Base-by-base conservation (phyloP, 306 rosid genomes). In the Pachyrhizus erosus region DNA sequence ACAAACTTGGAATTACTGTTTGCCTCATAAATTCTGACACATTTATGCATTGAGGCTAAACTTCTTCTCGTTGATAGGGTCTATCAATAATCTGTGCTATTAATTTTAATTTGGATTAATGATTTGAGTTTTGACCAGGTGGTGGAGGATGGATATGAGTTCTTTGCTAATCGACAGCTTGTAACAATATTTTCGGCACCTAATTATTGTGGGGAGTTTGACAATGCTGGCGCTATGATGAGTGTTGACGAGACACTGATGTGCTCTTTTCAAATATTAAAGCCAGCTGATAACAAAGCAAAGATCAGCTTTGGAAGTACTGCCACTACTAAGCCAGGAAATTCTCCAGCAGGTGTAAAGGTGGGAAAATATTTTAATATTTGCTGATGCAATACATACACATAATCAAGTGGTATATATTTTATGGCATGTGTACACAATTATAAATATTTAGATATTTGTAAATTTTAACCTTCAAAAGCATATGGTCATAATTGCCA, bases 211-310 rank as follows among this genome's bases (percentile, higher is more conserved):
- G 98, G 99, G 73, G 97, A 96, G 74, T 92, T 93, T 72, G 94
- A 93, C 78, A 96, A 96, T 85, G 98, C 98, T 14, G 99, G 98
- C 15, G 99, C 99, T 67, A 92, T 96, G 98, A 93, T 93, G 99
- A 96, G 96, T 23, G 99, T 96, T 86, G 98, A 96, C 27, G 97
- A 93, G 73, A 92, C 94, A 24, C 87, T 96, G 29, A 93, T 93
- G 98, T 96, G 98, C 88, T 92, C 97, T 61, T 93, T 96, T 83
- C 94, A 96, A 91, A 92, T 93, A 84, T 75, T 96, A 70, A 93
- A 92, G 89, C 94, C 99, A 3, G 88, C 97, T 27, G 94, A 93
- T 51, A 91, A 86, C 76, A 90, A 68, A 79, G 2, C 75, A 10
- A 91, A 82, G 86, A 77, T 80, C 78, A 88, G 48, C 79, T 94